Evolutionary conservation across 75 land plant genomes (phyloP).

Genomic region (Pseudotsuga menziesii): DNA sequence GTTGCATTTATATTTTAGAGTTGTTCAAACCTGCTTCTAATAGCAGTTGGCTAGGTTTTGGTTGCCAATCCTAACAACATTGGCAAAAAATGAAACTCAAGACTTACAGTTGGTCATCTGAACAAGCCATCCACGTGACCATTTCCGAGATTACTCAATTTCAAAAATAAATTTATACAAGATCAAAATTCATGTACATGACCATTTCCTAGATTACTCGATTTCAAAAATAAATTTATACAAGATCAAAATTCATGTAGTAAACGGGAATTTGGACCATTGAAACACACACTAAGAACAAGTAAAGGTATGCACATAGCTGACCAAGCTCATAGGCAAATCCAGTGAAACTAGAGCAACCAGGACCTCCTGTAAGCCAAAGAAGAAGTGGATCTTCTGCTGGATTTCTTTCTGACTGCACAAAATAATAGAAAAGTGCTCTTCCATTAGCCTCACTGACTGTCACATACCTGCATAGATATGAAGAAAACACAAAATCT

Average conservation of each 20-base stretch:
- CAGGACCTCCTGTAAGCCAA: constrained; percentile 52
- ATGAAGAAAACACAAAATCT: too few relatives aligned
- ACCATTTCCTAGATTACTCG: background rate
- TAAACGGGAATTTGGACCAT: background rate
- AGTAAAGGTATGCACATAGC: background rate
- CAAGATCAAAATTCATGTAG: background rate
- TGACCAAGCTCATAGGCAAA: constrained; percentile 40
- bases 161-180: background rate
- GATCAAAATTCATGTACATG: background rate
- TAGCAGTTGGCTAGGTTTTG: background rate
- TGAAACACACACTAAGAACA: background rate
- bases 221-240: background rate
- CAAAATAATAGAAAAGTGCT: constrained; percentile 35
- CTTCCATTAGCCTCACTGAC: constrained; percentile 48
- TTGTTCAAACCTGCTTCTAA: background rate
- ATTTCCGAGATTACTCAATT: background rate
- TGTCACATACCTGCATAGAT: constrained; percentile 55
- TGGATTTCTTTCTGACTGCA: constrained; percentile 23
- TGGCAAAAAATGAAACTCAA: background rate
- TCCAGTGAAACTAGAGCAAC: constrained; percentile 41
- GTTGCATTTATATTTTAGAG: too few relatives aligned
- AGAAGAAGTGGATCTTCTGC: constrained; percentile 30
- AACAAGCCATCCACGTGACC: background rate
- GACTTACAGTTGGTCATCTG: background rate
- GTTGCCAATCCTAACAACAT: background rate